These are phyloP conservation scores for Dactylis glomerata DNA, from an alignment of 176 grass and related monocot species.

Conservation along the genomic window DNA sequence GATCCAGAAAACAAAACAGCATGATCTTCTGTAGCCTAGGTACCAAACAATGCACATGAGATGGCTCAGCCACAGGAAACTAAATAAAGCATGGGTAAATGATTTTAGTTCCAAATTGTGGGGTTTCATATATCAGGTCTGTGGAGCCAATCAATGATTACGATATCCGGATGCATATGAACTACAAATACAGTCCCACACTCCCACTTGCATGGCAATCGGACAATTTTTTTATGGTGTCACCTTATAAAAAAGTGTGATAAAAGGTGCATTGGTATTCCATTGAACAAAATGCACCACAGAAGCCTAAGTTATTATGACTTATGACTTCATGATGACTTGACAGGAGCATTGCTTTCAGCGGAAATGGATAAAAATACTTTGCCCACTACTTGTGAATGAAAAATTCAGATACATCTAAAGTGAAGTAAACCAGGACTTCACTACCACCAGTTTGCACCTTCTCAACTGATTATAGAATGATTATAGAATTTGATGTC, in stretches of 20 bases:
- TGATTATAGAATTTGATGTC: not conserved
- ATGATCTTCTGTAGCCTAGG: constrained; percentile 4
- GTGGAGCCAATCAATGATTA: constrained; percentile 33
- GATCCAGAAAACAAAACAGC: constrained; percentile 13
- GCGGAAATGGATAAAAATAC: not conserved
- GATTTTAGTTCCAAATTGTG: not conserved
- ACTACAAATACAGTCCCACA: constrained; percentile 9
- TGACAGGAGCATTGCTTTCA: not conserved
- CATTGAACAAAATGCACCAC: not conserved
- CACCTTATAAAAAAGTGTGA: not conserved
- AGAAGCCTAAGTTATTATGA: not conserved
- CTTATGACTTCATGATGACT: not conserved
- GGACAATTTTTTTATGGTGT: not conserved
- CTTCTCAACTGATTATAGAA: not conserved
- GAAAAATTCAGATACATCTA: not conserved
- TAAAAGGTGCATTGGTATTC: not conserved
- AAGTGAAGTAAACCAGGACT: not conserved
- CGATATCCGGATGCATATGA: not conserved
- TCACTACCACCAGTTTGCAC: not conserved
- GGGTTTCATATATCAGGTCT: not conserved
- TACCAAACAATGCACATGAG: constrained; percentile 34
- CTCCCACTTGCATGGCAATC: not conserved
- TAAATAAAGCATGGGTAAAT: constrained; percentile 27
- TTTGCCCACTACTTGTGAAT: not conserved
- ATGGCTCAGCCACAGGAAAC: constrained; percentile 7